Percentiles rank a stretch among this genome's conserved stretches.
phyloP scores from a whole-genome alignment of 1,139 yeast genomes.

The Pichia terricola region DNA sequence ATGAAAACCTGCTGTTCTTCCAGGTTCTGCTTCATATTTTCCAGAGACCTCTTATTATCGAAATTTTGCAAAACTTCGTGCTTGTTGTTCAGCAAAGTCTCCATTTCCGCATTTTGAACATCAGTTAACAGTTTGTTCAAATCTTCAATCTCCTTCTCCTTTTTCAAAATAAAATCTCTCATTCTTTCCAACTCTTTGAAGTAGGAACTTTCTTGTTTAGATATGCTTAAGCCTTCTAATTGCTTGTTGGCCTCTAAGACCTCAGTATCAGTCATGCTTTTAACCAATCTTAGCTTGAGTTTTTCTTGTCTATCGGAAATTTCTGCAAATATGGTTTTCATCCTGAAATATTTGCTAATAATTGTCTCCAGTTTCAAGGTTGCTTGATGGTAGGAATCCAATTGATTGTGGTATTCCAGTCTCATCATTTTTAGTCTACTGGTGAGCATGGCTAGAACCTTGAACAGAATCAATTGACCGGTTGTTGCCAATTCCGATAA shows the following conservation, averaged over 20 bases:
- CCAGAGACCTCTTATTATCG: constrained; percentile 7
- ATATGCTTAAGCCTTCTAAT: constrained; percentile 12
- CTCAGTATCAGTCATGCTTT: constrained; percentile 8
- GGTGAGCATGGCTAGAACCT: constrained; percentile 11
- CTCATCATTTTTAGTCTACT: constrained; percentile 15
- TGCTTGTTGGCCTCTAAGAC: constrained; percentile 7
- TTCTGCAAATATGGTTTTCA: constrained; percentile 7
- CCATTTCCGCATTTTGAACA: constrained; percentile 14
- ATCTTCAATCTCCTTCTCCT: constrained; percentile 13
- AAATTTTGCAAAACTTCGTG: constrained; percentile 4
- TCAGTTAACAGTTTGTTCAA: constrained; percentile 9
- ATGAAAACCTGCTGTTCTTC: constrained; percentile 13
- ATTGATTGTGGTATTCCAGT: constrained; percentile 20
- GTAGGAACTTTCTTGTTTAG: constrained; percentile 19
- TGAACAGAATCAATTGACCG: constrained; percentile 16
- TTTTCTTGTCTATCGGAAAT: constrained; percentile 14
- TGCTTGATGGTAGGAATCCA: constrained; percentile 13
- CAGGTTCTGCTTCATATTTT: constrained; percentile 13
- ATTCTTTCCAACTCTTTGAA: constrained; percentile 18
- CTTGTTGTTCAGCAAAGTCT: constrained; percentile 4
- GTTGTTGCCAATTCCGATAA: constrained; percentile 11
- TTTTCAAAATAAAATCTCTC: constrained; percentile 11
- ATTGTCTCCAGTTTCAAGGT: constrained; percentile 7
- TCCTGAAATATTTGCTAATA: constrained; percentile 3
- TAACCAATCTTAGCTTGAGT: constrained; percentile 10